These are phyloP conservation scores for Ajuga chamaepitys DNA, from an alignment of 257 asterid species.

Conservation along the genomic window DNA sequence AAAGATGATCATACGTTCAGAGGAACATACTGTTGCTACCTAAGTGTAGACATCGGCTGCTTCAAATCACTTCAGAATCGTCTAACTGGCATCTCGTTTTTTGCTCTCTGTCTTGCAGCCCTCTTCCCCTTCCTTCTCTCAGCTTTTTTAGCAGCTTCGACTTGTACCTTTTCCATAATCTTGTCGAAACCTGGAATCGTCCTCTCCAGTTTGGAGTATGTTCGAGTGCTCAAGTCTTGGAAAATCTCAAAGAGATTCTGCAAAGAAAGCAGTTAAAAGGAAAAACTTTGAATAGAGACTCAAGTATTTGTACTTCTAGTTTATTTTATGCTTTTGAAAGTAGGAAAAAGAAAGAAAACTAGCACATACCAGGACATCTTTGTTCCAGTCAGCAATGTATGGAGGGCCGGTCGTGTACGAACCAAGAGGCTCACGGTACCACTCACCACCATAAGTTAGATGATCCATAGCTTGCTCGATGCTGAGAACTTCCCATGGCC, in stretches of 20 bases:
- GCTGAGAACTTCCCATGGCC: conserved; percentile 99
- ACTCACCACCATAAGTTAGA: conserved; percentile 68
- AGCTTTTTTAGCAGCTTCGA: conserved; percentile 24
- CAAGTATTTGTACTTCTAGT: too few relatives aligned
- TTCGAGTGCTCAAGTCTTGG: conserved; percentile 33
- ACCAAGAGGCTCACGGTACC: conserved; percentile 91
- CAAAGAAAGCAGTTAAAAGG: conserved; percentile 5
- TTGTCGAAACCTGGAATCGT: conserved; percentile 60
- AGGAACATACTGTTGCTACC: neutral
- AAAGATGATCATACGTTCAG: neutral
- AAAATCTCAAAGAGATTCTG: conserved; percentile 43
- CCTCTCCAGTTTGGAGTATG: conserved; percentile 32
- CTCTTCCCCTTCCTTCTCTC: conserved; percentile 28
- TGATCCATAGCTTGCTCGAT: conserved; percentile 97
- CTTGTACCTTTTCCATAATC: conserved; percentile 42
- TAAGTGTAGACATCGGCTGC: neutral
- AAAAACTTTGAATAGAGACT: too few relatives aligned
- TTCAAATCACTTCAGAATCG: neutral
- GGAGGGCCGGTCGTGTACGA: conserved; percentile 92
- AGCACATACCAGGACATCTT: conserved; percentile 41
- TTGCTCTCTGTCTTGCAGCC: conserved; percentile 33
- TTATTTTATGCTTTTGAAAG: neutral
- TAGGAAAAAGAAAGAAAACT: neutral
- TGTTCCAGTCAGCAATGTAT: conserved; percentile 59
- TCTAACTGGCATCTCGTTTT: too few relatives aligned